Evolutionary conservation across 202 grass and related monocot genomes (phyloP).

Genomic region (Brachypodium distachyon): DNA sequence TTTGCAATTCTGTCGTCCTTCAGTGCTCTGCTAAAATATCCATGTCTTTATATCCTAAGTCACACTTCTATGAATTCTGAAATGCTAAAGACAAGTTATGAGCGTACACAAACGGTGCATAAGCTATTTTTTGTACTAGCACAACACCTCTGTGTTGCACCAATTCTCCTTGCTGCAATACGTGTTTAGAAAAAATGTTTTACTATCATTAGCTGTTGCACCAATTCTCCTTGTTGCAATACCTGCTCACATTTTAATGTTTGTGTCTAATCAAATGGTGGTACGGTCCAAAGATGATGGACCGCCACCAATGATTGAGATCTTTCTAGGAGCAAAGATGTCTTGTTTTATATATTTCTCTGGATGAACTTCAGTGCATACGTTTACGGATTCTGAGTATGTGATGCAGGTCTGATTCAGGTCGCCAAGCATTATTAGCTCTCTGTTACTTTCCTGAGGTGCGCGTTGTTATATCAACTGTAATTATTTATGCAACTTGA

Average conservation of each 20-base stretch:
- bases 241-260: too few species aligned
- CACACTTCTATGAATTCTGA: slow-evolving; percentile 3
- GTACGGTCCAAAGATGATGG: too few species aligned
- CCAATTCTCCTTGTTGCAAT: too few species aligned
- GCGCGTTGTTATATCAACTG: slow-evolving; percentile 15
- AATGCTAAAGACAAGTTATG: background rate
- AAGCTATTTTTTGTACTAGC: slow-evolving; percentile 7
- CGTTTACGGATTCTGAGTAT: slow-evolving; percentile 1
- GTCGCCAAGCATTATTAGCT: slow-evolving; percentile 85
- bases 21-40: background rate
- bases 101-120: background rate
- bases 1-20: background rate
- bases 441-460: slow-evolving; percentile 85
- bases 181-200: too few species aligned
- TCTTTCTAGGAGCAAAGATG: too few species aligned
- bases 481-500: slow-evolving; percentile 22
- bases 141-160: too few species aligned
- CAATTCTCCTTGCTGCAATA: too few species aligned
- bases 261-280: too few species aligned
- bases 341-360: background rate
- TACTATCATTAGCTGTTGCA: too few species aligned
- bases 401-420: slow-evolving; percentile 75
- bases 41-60: slow-evolving; percentile 5
- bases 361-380: slow-evolving; percentile 3
- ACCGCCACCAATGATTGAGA: too few species aligned